Evolutionary conservation across 192 early-diverging fungal genomes (phyloP).

Genomic region (Anaeromyces robustus): DNA sequence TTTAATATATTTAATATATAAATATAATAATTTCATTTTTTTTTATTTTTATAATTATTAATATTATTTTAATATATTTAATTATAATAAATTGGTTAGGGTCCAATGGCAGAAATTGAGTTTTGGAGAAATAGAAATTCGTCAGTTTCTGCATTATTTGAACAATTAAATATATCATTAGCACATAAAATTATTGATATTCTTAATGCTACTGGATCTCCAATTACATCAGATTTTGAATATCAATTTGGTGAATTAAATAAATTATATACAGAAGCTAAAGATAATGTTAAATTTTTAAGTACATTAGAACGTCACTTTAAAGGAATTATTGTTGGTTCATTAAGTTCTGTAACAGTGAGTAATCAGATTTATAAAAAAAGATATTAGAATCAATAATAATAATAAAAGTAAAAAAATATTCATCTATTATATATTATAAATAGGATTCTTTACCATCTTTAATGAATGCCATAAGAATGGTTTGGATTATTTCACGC

Average conservation of each 20-base stretch:
- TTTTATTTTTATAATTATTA: neutral
- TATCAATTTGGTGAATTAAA: slow-evolving; percentile 36
- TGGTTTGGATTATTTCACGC: slow-evolving; percentile 54
- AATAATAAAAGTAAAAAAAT: neutral
- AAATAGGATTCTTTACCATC: slow-evolving; percentile 29
- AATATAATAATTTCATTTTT: neutral
- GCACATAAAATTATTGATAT: slow-evolving; percentile 35
- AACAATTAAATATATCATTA: slow-evolving; percentile 38
- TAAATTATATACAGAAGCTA: slow-evolving; percentile 43
- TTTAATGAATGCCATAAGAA: slow-evolving; percentile 41
- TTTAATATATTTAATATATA: neutral
- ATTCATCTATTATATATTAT: neutral
- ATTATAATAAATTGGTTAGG: too few relatives aligned
- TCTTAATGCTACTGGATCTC: slow-evolving; percentile 17
- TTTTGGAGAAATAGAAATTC: slow-evolving; percentile 43
- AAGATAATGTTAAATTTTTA: slow-evolving; percentile 51
- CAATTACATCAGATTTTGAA: slow-evolving; percentile 28
- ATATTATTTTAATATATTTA: too few relatives aligned
- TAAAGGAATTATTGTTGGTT: slow-evolving; percentile 37
- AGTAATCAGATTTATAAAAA: neutral
- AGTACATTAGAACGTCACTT: slow-evolving; percentile 45
- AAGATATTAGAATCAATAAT: neutral
- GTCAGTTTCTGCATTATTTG: slow-evolving; percentile 32
- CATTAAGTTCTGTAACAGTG: slow-evolving; percentile 26
- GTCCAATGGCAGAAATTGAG: slow-evolving; percentile 45